A percentile compares a stretch with the other conserved stretches of the same genome.
Conservation (phyloP, 148 eudicot species). For the Oxyria digyna region DNA sequence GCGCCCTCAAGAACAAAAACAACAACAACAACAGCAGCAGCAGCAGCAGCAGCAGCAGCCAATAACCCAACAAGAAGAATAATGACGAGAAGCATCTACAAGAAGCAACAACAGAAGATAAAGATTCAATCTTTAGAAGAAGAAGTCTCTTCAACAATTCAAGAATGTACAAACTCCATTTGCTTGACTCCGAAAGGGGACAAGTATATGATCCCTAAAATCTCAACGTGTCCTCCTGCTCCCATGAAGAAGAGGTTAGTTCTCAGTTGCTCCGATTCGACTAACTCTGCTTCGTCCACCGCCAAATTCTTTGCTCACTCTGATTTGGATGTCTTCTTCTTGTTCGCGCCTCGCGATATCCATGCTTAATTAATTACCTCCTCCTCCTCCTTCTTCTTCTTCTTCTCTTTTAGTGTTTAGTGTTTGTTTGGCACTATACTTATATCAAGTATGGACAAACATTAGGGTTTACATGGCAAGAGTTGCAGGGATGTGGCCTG, state of each 20-base stretch:
- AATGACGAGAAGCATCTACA: constrained; percentile 27
- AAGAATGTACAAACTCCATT: too few species aligned
- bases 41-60: not conserved
- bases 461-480: not conserved
- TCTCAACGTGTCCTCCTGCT: constrained; percentile 48
- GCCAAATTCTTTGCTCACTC: constrained; percentile 39
- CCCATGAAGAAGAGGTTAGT: constrained; percentile 33
- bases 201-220: constrained; percentile 37
- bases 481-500: constrained; percentile 1
- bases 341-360: constrained; percentile 25
- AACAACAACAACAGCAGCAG: too few species aligned
- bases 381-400: not conserved
- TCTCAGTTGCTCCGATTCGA: constrained; percentile 1
- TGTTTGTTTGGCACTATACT: not conserved
- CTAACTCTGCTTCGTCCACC: constrained; percentile 19
- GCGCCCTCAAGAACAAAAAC: constrained; percentile 15
- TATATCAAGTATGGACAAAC: constrained; percentile 9
- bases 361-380: constrained; percentile 14
- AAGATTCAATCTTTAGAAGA: not conserved
- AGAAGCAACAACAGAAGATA: constrained; percentile 13
- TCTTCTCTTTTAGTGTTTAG: not conserved
- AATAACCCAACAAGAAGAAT: constrained; percentile 9
- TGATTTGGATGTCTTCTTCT: constrained; percentile 45
- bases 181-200: constrained; percentile 45
- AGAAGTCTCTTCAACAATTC: constrained; percentile 1